A percentile compares a stretch with the other conserved stretches of the same genome.
phyloP scores from a whole-genome alignment of 352 stramenopile genomes.

The Pythium phragmitis region DNA sequence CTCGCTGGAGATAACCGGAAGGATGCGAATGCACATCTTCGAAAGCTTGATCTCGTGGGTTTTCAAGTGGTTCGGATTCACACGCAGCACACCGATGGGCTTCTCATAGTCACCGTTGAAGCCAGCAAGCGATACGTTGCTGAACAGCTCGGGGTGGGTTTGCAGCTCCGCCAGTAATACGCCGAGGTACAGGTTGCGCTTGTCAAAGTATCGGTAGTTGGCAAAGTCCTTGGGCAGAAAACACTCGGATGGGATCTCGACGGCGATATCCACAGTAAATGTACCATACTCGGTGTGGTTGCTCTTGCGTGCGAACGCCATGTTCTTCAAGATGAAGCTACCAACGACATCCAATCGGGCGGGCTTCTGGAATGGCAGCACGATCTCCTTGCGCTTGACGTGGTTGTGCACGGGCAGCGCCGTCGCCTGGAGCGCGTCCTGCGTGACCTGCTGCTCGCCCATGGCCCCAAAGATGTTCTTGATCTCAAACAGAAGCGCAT shows the following conservation, averaged over 20 bases:
- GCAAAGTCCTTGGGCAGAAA: constrained; percentile 89
- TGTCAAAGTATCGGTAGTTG: constrained; percentile 90
- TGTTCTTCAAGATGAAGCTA: constrained; percentile 86
- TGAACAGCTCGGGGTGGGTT: constrained; percentile 37
- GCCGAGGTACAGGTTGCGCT: constrained; percentile 84
- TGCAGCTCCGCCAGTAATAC: constrained; percentile 68
- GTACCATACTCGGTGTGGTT: constrained; percentile 44
- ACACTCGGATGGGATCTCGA: constrained; percentile 79
- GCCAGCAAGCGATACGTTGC: constrained; percentile 53
- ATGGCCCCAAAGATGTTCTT: constrained; percentile 74
- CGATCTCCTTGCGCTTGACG: constrained; percentile 82
- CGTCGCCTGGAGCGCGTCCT: constrained; percentile 56
- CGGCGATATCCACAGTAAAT: constrained; percentile 74
- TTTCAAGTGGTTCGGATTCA: constrained; percentile 38
- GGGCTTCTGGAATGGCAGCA: constrained; percentile 80
- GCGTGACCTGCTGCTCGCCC: constrained; percentile 70
- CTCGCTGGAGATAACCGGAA: constrained; percentile 65
- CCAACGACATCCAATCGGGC: constrained; percentile 80
- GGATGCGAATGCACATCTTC: constrained; percentile 61
- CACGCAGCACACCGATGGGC: constrained; percentile 60
- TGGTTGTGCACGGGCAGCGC: constrained; percentile 68
- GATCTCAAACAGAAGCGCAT: constrained; percentile 77
- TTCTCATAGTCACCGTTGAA: constrained; percentile 84
- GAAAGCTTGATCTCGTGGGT: constrained; percentile 51
- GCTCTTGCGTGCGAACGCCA: constrained; percentile 64